A percentile compares a stretch with the other conserved stretches of the same genome.
Conservation (phyloP, 192 early-diverging fungal genomes). For the Podila horticola region DNA sequence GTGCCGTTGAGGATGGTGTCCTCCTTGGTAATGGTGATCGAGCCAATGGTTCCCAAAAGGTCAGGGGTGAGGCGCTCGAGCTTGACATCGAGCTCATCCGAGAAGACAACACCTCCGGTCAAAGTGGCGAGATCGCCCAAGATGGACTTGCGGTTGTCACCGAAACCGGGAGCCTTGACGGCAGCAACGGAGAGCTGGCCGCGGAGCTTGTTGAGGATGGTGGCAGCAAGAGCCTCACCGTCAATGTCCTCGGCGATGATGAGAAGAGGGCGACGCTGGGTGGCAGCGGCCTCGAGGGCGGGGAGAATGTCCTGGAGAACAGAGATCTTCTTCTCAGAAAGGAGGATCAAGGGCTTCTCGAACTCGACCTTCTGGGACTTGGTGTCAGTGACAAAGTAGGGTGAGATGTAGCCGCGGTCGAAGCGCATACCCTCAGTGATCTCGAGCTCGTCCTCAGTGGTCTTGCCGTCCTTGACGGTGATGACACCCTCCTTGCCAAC, state of each 20-base stretch:
- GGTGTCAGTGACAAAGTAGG: conserved; percentile 99
- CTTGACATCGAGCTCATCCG: conserved; percentile 96
- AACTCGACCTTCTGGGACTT: conserved; percentile 99
- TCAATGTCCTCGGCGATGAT: conserved; percentile 99
- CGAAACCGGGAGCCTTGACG: conserved; percentile 99
- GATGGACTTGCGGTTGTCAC: conserved; percentile 99
- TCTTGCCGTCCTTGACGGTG: conserved; percentile 99
- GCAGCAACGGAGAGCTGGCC: conserved; percentile 96
- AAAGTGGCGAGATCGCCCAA: conserved; percentile 97
- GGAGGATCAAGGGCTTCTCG: conserved; percentile 97
- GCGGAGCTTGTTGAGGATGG: conserved; percentile 99
- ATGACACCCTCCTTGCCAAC: conserved; percentile 99
- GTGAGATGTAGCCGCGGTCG: conserved; percentile 99
- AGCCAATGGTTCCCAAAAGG: conserved; percentile 89
- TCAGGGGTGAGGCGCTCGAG: conserved; percentile 94
- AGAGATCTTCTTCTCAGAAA: conserved; percentile 99
- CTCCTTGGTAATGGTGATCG: conserved; percentile 97
- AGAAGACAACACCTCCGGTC: conserved; percentile 97
- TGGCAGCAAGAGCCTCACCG: conserved; percentile 99
- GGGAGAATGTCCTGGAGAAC: conserved; percentile 96
- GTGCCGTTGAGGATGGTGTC: conserved; percentile 96
- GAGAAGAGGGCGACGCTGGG: conserved; percentile 94
- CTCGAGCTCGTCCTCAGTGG: conserved; percentile 98
- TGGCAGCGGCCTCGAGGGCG: conserved; percentile 93
- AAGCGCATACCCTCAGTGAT: conserved; percentile 99